These are phyloP conservation scores for Boletus rubescentipes DNA, from an alignment of 768 basidiomycete genomes.

Conservation along the genomic window DNA sequence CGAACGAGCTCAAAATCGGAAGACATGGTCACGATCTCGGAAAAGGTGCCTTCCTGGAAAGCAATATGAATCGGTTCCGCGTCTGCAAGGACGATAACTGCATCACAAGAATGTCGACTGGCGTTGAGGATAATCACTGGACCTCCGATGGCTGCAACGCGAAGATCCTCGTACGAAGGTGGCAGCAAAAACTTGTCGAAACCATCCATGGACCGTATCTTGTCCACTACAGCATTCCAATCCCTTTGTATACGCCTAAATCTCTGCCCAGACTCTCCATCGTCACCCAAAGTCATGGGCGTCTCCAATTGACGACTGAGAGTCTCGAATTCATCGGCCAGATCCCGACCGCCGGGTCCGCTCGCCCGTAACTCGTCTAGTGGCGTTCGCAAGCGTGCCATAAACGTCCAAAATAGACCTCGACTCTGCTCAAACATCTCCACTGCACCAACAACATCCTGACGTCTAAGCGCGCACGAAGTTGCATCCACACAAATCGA, in stretches of 20 bases:
- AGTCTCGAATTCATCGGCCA: conserved; percentile 22
- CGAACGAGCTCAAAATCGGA: not conserved
- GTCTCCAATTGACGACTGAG: conserved; percentile 22
- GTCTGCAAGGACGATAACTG: conserved; percentile 15
- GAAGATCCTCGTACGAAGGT: conserved; percentile 20
- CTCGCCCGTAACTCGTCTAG: conserved; percentile 23
- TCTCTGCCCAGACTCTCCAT: conserved; percentile 11
- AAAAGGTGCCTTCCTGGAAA: conserved; percentile 7
- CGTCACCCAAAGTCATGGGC: conserved; percentile 4
- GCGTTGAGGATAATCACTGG: conserved; percentile 36
- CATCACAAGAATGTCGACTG: conserved; percentile 20
- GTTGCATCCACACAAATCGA: conserved; percentile 27
- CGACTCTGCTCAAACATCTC: conserved; percentile 37
- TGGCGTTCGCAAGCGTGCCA: conserved; percentile 23
- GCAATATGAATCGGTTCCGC: conserved; percentile 12
- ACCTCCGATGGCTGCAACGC: conserved; percentile 20
- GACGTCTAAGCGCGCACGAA: conserved; percentile 22
- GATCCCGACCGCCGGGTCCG: not conserved
- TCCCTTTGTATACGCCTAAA: conserved; percentile 23
- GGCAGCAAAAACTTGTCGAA: conserved; percentile 23
- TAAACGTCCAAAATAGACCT: conserved; percentile 24
- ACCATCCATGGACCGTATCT: conserved; percentile 27
- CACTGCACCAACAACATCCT: conserved; percentile 25
- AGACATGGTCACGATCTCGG: conserved; percentile 2
- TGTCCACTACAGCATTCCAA: conserved; percentile 26